These are phyloP conservation scores for Termitomyces eurrhizus DNA, from an alignment of 768 basidiomycete genomes.

Conservation along the genomic window DNA sequence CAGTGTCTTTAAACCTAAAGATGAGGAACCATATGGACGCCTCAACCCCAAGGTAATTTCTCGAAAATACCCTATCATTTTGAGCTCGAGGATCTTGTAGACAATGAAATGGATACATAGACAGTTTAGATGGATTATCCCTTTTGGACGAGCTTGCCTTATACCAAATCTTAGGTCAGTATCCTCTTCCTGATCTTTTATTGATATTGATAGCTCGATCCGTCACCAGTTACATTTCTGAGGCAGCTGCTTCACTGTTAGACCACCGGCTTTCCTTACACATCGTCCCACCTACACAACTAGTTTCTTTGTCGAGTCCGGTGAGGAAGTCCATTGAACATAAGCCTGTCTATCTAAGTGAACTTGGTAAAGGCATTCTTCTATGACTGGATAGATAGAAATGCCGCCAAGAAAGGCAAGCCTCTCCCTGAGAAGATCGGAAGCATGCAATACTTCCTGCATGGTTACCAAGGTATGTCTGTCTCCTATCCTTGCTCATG, in stretches of 20 bases:
- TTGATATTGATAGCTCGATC: background rate
- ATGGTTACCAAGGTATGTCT: conserved; percentile 67
- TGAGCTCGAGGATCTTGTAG: conserved; percentile 29
- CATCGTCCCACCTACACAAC: conserved; percentile 83
- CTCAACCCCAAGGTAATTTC: conserved; percentile 74
- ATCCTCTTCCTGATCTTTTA: background rate
- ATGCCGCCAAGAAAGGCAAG: conserved; percentile 78
- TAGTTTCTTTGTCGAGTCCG: conserved; percentile 78
- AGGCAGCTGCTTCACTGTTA: conserved; percentile 83
- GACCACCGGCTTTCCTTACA: conserved; percentile 69
- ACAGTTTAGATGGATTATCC: conserved; percentile 86
- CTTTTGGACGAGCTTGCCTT: conserved; percentile 85
- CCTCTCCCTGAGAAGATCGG: conserved; percentile 85
- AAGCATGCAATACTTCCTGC: conserved; percentile 85
- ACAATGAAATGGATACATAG: conserved; percentile 90
- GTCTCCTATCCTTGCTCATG: background rate
- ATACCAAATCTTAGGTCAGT: conserved; percentile 82
- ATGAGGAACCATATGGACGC: conserved; percentile 85
- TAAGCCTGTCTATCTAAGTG: background rate
- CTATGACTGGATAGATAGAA: conserved; percentile 89
- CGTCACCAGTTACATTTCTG: conserved; percentile 69
- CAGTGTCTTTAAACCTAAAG: conserved; percentile 91
- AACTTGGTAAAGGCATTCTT: conserved; percentile 65
- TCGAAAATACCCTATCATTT: background rate
- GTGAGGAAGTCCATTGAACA: conserved; percentile 30